Base-by-base conservation (phyloP, 2,329 filamentous ascomycete genomes). In the Penicillium sp. region DNA sequence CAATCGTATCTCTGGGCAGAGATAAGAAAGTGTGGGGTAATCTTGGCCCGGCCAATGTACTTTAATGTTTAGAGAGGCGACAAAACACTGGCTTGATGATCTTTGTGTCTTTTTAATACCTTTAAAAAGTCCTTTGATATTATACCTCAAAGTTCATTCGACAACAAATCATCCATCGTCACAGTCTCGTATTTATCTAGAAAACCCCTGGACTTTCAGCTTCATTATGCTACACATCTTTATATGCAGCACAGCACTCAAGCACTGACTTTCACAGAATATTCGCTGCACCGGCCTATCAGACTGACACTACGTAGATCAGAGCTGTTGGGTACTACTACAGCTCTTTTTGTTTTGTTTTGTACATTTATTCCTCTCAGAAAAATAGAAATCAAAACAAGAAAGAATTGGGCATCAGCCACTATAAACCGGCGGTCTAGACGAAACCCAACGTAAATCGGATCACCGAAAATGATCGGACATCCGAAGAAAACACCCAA, bases 221-320 rank as follows among this genome's bases (percentile, higher is more conserved):
- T 31, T 31, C 10, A 31, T 31, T 10, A 12, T 12, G 27, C 3
- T 9, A 29, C 27, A 29, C 3, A 29, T 29, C 27, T 2, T 29
- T 79, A 27, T 74, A 80, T 6, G 72, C 77, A 9, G 68, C 73
- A 49, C 77, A 9, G 68, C 73, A 49, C 76, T 80, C 21, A 80
- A 57, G 0, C 65, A 70, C 43, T 80, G n/a, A 35, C 63, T 57
- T 0, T 71, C 74, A 4, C 68, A 64, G 53, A 72, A 79, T 0
- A 73, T 78, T 6, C 9, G 2, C 38, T 21, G 2, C 1, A 10
- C 12, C n/a, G 5, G n/a, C n/a, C 12, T 39, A 39, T 39, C n/a
- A 39, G 10, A 39, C n/a, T 10, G 4, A 39, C n/a, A 39, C 15
- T 38, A n/a, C 4, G 1, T 21, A 21, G 6, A 13, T 13, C 6